Conservation (phyloP, 2,329 filamentous ascomycete species). For the Thielaviopsis punctulata region DNA sequence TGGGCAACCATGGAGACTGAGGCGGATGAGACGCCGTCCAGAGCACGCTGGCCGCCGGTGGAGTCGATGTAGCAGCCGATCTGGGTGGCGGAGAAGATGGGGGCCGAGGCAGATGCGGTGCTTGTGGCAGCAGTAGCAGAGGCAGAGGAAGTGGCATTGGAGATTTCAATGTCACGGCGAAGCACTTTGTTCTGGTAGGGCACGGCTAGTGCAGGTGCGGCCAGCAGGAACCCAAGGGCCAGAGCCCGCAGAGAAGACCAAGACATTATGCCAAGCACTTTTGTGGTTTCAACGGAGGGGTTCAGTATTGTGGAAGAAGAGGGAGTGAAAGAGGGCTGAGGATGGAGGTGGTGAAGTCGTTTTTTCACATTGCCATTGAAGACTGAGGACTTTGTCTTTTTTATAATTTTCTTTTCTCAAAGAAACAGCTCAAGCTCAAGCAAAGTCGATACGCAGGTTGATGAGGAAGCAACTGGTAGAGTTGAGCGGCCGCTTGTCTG, state of each 20-base stretch:
- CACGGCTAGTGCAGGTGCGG: neutral
- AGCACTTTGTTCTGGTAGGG: neutral
- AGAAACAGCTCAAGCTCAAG: too few species aligned
- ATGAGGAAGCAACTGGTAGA: too few species aligned
- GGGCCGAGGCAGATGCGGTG: neutral
- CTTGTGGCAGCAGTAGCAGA: neutral
- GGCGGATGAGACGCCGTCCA: slow-evolving; percentile 23
- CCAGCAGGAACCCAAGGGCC: neutral
- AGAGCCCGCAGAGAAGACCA: neutral
- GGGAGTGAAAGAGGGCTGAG: too few species aligned
- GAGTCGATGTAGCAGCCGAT: slow-evolving; percentile 9
- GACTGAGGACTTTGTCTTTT: too few species aligned
- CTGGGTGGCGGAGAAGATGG: neutral
- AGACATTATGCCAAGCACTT: neutral
- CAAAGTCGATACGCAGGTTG: too few species aligned
- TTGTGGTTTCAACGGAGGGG: too few species aligned
- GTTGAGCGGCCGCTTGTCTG: too few species aligned
- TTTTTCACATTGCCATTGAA: too few species aligned
- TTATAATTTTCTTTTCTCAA: too few species aligned
- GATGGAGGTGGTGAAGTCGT: too few species aligned
- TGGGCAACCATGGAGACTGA: slow-evolving; percentile 32
- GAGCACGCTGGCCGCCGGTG: slow-evolving; percentile 22
- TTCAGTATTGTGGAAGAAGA: too few species aligned
- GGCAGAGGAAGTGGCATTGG: slow-evolving; percentile 2
- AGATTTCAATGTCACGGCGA: neutral